Conservation (phyloP, 148 eudicot species). For the Vaccinium corymbosum region DNA sequence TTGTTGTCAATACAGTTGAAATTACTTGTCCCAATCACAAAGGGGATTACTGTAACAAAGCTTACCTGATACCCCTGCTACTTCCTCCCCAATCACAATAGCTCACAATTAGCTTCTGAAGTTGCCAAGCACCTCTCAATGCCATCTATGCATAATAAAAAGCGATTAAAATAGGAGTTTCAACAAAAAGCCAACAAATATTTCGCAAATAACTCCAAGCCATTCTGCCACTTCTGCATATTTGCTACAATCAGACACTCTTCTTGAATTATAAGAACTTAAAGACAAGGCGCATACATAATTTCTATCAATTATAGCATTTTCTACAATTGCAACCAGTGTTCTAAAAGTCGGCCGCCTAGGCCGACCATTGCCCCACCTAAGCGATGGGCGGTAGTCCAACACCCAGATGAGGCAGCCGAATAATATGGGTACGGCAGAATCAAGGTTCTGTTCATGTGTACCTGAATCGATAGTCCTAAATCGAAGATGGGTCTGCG, state of each 20-base stretch:
- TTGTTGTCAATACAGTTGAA: background rate
- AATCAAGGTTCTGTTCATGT: too few relatives aligned
- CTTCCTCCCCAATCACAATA: constrained; percentile 51
- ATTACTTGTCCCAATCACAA: background rate
- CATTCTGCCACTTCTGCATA: background rate
- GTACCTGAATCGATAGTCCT: too few relatives aligned
- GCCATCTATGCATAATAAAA: constrained; percentile 27
- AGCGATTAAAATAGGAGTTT: background rate
- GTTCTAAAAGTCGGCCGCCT: background rate
- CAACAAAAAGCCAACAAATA: background rate
- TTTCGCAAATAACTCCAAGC: background rate
- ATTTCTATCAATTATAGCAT: background rate
- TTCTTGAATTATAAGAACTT: background rate
- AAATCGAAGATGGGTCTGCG: too few relatives aligned
- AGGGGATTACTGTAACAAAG: background rate
- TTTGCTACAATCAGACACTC: background rate
- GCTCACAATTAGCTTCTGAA: constrained; percentile 44
- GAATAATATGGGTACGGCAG: too few relatives aligned
- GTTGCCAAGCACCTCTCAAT: constrained; percentile 43
- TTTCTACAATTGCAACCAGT: background rate
- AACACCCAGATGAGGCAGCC: too few relatives aligned
- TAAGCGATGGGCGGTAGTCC: too few relatives aligned
- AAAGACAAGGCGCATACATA: background rate
- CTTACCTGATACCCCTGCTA: constrained; percentile 39
- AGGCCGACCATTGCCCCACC: too few relatives aligned